These are phyloP conservation scores for Pseudocercospora crystallina DNA, from an alignment of 2,329 filamentous ascomycete genomes.

Conservation along the genomic window DNA sequence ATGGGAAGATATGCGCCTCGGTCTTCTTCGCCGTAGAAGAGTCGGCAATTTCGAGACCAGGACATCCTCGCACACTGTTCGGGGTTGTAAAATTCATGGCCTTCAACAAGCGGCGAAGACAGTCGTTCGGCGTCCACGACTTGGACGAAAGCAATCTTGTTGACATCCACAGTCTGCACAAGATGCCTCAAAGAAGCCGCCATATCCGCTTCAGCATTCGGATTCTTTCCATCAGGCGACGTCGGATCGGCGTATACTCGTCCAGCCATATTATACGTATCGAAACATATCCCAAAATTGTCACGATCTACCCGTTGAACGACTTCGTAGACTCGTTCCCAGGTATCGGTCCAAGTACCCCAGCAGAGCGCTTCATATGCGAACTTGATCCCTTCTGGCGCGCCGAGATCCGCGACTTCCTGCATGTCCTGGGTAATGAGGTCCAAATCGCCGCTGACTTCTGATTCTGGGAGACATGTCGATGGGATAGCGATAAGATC, in stretches of 20 bases:
- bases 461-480: conserved; percentile 60
- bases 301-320: conserved; percentile 63
- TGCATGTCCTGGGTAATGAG: conserved; percentile 63
- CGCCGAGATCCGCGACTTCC: conserved; percentile 67
- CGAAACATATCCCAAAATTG: conserved; percentile 76
- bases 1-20: conserved; percentile 68
- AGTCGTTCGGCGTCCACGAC: conserved; percentile 72
- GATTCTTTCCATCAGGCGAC: conserved; percentile 50
- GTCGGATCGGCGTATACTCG: conserved; percentile 70
- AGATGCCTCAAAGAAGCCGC: conserved; percentile 56
- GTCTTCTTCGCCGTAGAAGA: conserved; percentile 65
- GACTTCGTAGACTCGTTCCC: conserved; percentile 71
- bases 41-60: conserved; percentile 73
- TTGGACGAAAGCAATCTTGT: conserved; percentile 74
- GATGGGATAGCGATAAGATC: conserved; percentile 74
- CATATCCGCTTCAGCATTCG: conserved; percentile 57
- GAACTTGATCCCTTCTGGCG: conserved; percentile 60
- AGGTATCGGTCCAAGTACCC: conserved; percentile 68
- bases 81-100: conserved; percentile 59
- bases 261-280: conserved; percentile 76
- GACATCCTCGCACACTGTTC: conserved; percentile 67
- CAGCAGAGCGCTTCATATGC: conserved; percentile 74
- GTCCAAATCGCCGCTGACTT: conserved; percentile 53
- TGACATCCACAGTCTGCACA: conserved; percentile 55
- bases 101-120: conserved; percentile 54